phyloP scores from a whole-genome alignment of 305 asterid genomes.

The Fraxinus greggii region DNA sequence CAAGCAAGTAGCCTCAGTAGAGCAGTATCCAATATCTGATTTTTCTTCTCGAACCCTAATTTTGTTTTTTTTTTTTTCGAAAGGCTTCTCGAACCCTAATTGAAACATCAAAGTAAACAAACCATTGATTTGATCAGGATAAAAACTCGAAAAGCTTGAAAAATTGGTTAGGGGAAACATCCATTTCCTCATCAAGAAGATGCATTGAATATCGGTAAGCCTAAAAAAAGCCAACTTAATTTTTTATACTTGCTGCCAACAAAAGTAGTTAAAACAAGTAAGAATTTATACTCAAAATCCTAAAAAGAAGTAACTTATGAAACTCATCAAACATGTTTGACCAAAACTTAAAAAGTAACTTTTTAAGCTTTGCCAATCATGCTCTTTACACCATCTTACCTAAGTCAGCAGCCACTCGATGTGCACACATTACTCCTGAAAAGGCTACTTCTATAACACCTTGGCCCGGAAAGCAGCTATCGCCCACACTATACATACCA shows the following conservation, averaged over 20 bases:
- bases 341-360: background rate
- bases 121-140: constrained; percentile 2
- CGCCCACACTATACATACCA: constrained; percentile 92
- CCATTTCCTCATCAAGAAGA: background rate
- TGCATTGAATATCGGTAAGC: background rate
- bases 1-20: constrained; percentile 77
- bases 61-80: too few species aligned
- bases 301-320: background rate
- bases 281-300: background rate
- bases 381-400: constrained; percentile 43
- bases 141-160: background rate
- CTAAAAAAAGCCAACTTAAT: background rate
- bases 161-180: background rate
- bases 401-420: constrained; percentile 92
- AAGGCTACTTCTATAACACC: constrained; percentile 97
- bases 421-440: constrained; percentile 99
- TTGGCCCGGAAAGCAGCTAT: constrained; percentile 99
- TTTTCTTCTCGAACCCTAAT: constrained; percentile 74
- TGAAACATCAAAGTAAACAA: background rate
- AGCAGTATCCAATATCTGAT: constrained; percentile 57
- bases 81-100: constrained; percentile 73
- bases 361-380: background rate
- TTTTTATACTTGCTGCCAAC: background rate
- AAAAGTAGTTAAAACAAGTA: background rate
- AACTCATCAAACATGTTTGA: background rate